Evolutionary conservation across 768 basidiomycete genomes (phyloP).

Genomic region (Rhodosporidiobolus odoratus): DNA sequence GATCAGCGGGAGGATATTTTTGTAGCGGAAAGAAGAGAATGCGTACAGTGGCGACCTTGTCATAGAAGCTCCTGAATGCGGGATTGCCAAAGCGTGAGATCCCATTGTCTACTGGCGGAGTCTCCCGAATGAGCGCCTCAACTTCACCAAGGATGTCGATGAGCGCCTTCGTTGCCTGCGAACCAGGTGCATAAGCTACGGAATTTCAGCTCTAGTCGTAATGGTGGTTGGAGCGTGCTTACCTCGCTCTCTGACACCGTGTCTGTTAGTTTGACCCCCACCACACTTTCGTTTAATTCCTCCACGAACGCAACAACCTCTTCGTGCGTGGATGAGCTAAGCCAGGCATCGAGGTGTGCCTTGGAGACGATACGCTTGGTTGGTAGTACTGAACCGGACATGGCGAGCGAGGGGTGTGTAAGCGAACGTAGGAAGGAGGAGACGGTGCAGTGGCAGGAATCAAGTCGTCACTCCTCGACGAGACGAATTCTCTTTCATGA

Average conservation of each 20-base stretch:
- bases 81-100: constrained; percentile 95
- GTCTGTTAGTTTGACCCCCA: constrained; percentile 70
- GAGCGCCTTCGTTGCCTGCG: constrained; percentile 62
- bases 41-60: constrained; percentile 64
- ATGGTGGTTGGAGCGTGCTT: constrained; percentile 41
- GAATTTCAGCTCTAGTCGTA: not conserved
- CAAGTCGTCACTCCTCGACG: no score
- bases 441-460: no score
- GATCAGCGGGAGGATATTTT: no score
- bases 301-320: constrained; percentile 67
- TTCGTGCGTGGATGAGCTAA: constrained; percentile 63
- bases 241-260: constrained; percentile 59
- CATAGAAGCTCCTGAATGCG: constrained; percentile 87
- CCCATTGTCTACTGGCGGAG: constrained; percentile 75
- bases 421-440: not conserved
- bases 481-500: no score
- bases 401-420: not conserved
- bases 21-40: not conserved
- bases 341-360: constrained; percentile 75
- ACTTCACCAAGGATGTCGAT: constrained; percentile 63
- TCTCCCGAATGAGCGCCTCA: constrained; percentile 60
- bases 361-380: constrained; percentile 59
- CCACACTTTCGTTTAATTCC: constrained; percentile 65
- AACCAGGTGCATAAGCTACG: not conserved
- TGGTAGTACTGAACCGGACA: constrained; percentile 5